Conservation (phyloP, 495 filamentous ascomycete genomes). For the Barbatosphaeria neglecta region DNA sequence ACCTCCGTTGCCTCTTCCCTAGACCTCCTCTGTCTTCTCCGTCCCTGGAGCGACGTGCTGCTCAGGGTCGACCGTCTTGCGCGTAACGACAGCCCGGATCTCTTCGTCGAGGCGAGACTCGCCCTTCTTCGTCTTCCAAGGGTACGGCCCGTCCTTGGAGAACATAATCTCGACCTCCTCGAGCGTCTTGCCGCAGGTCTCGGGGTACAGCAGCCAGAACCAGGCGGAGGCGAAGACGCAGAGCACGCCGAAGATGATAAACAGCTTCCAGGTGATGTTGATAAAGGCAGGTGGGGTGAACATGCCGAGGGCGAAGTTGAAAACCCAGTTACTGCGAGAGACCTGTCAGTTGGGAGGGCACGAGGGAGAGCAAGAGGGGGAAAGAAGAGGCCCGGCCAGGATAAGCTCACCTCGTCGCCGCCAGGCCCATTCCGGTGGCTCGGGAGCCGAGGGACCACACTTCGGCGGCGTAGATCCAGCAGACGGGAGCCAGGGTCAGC, state of each 20-base stretch:
- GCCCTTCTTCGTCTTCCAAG: constrained; percentile 52
- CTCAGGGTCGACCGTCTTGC: constrained; percentile 2
- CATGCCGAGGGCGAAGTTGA: constrained; percentile 62
- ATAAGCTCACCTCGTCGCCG: too few relatives aligned
- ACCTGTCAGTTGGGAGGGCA: too few relatives aligned
- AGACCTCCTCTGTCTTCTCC: neutral
- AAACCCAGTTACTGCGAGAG: constrained; percentile 72
- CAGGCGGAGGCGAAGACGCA: constrained; percentile 52
- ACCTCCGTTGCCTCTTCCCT: neutral
- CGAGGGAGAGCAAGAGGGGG: too few relatives aligned
- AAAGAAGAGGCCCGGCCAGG: too few relatives aligned
- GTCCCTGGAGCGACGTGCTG: neutral
- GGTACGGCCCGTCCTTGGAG: constrained; percentile 33
- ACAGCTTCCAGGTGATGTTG: constrained; percentile 62
- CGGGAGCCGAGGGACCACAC: constrained; percentile 66
- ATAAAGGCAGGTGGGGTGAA: constrained; percentile 60
- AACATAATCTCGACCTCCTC: constrained; percentile 63
- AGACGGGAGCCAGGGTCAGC: constrained; percentile 56
- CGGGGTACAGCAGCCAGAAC: constrained; percentile 58
- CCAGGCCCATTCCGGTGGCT: constrained; percentile 57
- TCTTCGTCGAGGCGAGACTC: constrained; percentile 29
- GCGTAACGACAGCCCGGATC: constrained; percentile 25
- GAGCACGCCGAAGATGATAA: constrained; percentile 65
- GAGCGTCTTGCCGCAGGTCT: constrained; percentile 58
- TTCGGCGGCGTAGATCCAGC: constrained; percentile 68